phyloP scores from a whole-genome alignment of 139 green algal species.

The Bryopsis sp. region DNA sequence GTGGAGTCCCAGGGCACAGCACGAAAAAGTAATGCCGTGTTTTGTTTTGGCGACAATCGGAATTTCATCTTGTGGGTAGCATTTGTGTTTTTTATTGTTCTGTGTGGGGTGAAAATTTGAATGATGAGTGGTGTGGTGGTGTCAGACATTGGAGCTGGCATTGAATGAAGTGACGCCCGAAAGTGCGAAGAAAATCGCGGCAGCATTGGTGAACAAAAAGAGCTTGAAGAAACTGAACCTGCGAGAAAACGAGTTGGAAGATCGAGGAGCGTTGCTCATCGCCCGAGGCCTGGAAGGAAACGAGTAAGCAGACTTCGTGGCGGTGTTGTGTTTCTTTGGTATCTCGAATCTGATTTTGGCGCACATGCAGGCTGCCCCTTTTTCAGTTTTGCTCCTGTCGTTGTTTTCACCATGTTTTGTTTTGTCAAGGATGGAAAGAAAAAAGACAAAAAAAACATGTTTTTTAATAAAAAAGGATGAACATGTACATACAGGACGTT shows the following conservation, averaged over 20 bases:
- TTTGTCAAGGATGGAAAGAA: too few species aligned
- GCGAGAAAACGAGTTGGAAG: constrained; percentile 83
- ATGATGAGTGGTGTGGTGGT: constrained; percentile 21
- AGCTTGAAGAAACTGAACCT: constrained; percentile 55
- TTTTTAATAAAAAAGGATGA: too few species aligned
- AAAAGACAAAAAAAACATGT: too few species aligned
- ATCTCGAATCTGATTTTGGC: not conserved
- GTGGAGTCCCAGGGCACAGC: too few species aligned
- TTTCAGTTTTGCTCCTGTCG: not conserved
- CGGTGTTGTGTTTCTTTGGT: not conserved
- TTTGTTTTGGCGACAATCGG: too few species aligned
- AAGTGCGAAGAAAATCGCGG: constrained; percentile 40
- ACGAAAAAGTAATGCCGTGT: too few species aligned
- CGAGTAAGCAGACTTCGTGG: not conserved
- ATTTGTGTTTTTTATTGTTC: too few species aligned
- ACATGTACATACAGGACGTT: too few species aligned
- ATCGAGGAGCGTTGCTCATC: constrained; percentile 52
- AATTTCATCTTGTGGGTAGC: too few species aligned
- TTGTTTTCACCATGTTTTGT: not conserved
- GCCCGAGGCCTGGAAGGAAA: constrained; percentile 17
- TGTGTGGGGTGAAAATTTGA: not conserved
- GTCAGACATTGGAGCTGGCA: constrained; percentile 62
- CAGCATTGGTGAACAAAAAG: constrained; percentile 41
- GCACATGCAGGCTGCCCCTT: not conserved
- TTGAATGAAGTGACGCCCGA: constrained; percentile 70